Conservation (phyloP, 768 basidiomycete species). For the Termitomyces bulborhizus region DNA sequence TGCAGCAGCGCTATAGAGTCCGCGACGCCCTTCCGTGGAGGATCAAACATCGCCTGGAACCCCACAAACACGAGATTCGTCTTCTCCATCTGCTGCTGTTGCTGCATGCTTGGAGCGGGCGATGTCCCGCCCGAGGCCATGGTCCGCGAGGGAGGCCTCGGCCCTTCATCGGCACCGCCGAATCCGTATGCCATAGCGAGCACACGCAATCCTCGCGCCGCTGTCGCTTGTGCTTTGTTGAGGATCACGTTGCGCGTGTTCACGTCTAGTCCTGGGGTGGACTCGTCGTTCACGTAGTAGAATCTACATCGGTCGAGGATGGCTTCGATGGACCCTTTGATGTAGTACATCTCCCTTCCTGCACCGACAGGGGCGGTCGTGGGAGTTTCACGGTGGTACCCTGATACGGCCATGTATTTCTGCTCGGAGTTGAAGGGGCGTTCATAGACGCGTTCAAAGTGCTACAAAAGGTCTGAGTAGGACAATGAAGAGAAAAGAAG, state of each 20-base stretch:
- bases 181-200: conserved; percentile 91
- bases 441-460: conserved; percentile 69
- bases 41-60: conserved; percentile 94
- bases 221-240: conserved; percentile 63
- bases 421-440: conserved; percentile 90
- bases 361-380: conserved; percentile 14
- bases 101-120: conserved; percentile 13
- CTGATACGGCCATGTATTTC: conserved; percentile 91
- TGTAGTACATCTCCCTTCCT: conserved; percentile 74
- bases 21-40: conserved; percentile 89
- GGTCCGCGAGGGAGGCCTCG: conserved; percentile 17
- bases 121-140: conserved; percentile 23
- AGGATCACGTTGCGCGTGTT: conserved; percentile 63
- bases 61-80: conserved; percentile 82
- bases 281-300: conserved; percentile 87
- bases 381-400: conserved; percentile 44
- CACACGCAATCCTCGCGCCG: conserved; percentile 75
- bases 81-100: conserved; percentile 17
- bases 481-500: background rate
- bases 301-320: conserved; percentile 82
- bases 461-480: conserved; percentile 26
- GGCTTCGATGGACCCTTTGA: conserved; percentile 89
- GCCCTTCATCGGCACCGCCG: conserved; percentile 41
- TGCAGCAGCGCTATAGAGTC: conserved; percentile 81
- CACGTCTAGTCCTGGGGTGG: conserved; percentile 73